These are phyloP conservation scores for Exophiala phaeomuriformis DNA, from an alignment of 2,329 filamentous ascomycete species.

Conservation along the genomic window DNA sequence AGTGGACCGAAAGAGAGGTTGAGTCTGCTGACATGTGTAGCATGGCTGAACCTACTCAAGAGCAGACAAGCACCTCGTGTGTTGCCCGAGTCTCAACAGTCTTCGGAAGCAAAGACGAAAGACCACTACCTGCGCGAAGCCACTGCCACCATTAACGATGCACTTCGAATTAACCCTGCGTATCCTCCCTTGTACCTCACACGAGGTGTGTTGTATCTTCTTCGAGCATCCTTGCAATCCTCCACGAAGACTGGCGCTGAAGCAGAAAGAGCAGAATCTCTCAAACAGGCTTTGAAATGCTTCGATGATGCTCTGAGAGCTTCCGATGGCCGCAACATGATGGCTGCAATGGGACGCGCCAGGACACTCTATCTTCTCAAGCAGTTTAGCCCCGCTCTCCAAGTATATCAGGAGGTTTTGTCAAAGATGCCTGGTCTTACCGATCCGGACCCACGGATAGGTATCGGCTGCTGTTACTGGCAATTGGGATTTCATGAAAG, in stretches of 20 bases:
- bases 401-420: constrained; percentile 79
- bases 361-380: constrained; percentile 79
- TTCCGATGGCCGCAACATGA: constrained; percentile 79
- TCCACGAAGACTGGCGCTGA: constrained; percentile 61
- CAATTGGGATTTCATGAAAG: constrained; percentile 91
- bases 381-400: constrained; percentile 74
- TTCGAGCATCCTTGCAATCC: constrained; percentile 76
- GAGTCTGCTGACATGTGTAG: constrained; percentile 67
- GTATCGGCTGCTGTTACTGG: constrained; percentile 96
- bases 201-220: constrained; percentile 77
- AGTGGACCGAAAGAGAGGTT: constrained; percentile 66
- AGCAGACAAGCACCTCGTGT: constrained; percentile 70
- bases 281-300: constrained; percentile 80
- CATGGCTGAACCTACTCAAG: constrained; percentile 88
- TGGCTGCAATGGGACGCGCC: constrained; percentile 85
- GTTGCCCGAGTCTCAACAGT: constrained; percentile 55
- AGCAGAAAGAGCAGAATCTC: constrained; percentile 64
- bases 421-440: constrained; percentile 77
- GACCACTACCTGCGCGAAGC: constrained; percentile 85
- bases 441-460: constrained; percentile 91
- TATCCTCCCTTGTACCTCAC: constrained; percentile 88
- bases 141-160: constrained; percentile 89
- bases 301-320: constrained; percentile 89
- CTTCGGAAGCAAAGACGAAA: constrained; percentile 76
- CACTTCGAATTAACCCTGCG: constrained; percentile 84